Evolutionary conservation across 805 yeast species (phyloP).

Genomic region (Zygotorulaspora danielsina): DNA sequence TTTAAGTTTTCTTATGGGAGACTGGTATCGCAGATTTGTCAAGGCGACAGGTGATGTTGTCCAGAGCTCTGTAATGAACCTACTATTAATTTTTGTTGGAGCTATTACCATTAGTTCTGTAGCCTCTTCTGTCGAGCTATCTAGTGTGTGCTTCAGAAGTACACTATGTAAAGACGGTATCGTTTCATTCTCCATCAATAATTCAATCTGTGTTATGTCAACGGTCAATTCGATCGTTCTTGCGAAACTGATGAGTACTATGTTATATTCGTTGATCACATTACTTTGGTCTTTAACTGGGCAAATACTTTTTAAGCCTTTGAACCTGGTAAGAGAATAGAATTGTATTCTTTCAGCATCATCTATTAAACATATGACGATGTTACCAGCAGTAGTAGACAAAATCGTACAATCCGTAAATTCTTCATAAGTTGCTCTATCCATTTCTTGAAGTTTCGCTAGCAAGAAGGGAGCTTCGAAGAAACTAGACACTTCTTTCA

Average conservation of each 20-base stretch:
- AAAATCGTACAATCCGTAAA: constrained; percentile 22
- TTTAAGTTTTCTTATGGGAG: constrained; percentile 13
- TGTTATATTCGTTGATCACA: constrained; percentile 9
- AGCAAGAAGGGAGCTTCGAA: constrained; percentile 23
- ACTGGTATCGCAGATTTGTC: constrained; percentile 14
- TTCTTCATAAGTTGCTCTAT: constrained; percentile 6
- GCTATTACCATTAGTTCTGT: constrained; percentile 11
- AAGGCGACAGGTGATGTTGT: constrained; percentile 21
- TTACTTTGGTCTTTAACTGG: constrained; percentile 8
- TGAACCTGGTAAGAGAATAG: constrained; percentile 27
- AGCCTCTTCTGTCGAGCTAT: constrained; percentile 21
- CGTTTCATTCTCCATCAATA: constrained; percentile 6
- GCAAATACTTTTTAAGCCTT: constrained; percentile 25
- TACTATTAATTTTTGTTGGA: constrained; percentile 9
- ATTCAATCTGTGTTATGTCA: constrained; percentile 12
- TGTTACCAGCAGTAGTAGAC: constrained; percentile 26
- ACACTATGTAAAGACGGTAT: constrained; percentile 16
- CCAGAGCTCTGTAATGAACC: constrained; percentile 18
- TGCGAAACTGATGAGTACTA: constrained; percentile 25
- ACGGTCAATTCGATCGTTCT: constrained; percentile 18
- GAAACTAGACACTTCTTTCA: constrained; percentile 21
- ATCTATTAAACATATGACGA: constrained; percentile 19
- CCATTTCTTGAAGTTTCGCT: constrained; percentile 13
- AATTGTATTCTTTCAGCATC: constrained; percentile 14
- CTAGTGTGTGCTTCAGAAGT: constrained; percentile 19